Evolutionary conservation across 2,329 filamentous ascomycete species (phyloP), one percentile per base, ranked within the genome.

Genomic region (Botrytis sinoallii): DNA sequence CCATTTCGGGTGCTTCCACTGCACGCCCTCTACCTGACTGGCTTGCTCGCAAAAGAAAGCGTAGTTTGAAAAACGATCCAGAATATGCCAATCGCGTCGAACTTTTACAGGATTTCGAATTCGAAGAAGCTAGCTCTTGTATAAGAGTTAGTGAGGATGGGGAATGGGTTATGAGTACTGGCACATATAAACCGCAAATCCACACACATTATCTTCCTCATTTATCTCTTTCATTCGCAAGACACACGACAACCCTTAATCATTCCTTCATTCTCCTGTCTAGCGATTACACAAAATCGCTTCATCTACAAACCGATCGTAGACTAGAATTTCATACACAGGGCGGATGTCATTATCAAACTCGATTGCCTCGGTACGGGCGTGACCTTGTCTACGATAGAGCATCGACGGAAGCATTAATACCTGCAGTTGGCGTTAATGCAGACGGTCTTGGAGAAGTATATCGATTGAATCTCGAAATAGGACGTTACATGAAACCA

Each of bases 141-240:
- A 90, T 99, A 76, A 89, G 94, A 68, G 89, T 96, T 76, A 97
- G 93, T 79, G 95, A 97, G 74, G 96, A 99, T 88, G 95, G 95
- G 67, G 92, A 98, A 81, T 99, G 96, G 95, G 90, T 96, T 59
- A 96, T 98, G 93, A 97, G 93, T 80, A 97, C 95, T 70, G 94
- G 94, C 85, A 91, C 89, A 71, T 91, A 90, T 82, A 89, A 86
- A 82, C 85, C 92, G 1, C 93, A 97, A 82, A 97, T 98, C 74
- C 96, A 98, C 81, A 92, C 93, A n/a, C 97, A 99, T 83, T 94
- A 97, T 81, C 89, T 98, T 9, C 92, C 95, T 55, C 94, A 98
- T 81, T 87, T 98, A 35, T 95, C 95, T 16, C 88, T 99, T n/a
- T 97, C 95, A 14, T 99, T 92, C 83, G 90, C 94, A 48, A 91